Evolutionary conservation across 306 rosid genomes (phyloP).

Genomic region (Corylus avellana): DNA sequence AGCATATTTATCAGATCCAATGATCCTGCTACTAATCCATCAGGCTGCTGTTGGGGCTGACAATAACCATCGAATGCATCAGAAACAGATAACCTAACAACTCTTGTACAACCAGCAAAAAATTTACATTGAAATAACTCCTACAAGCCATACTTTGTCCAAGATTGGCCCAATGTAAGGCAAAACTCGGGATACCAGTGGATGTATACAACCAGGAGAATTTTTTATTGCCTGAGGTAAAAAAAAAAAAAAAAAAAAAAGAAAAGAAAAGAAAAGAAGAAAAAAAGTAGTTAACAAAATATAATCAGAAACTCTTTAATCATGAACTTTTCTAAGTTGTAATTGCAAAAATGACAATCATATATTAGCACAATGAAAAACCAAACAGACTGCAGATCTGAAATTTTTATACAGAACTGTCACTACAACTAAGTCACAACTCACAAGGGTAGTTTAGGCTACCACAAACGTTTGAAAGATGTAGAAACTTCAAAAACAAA

Average conservation of each 20-base stretch:
- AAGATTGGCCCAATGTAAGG: constrained; percentile 75
- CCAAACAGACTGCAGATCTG: neutral
- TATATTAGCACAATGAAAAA: neutral
- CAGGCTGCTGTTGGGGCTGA: constrained; percentile 87
- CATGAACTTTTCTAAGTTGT: neutral
- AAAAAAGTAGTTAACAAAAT: constrained; percentile 25
- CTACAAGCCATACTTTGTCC: constrained; percentile 51
- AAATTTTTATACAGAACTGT: neutral
- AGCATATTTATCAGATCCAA: constrained; percentile 86
- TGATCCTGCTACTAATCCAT: constrained; percentile 88
- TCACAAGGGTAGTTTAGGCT: no score
- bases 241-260: constrained; percentile 6
- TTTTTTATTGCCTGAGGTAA: constrained; percentile 72
- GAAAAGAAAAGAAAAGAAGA: neutral
- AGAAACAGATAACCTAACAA: constrained; percentile 21
- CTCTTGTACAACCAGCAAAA: constrained; percentile 14
- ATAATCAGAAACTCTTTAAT: neutral
- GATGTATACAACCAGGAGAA: constrained; percentile 79
- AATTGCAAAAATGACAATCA: neutral
- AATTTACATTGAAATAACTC: constrained; percentile 19
- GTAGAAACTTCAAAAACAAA: neutral
- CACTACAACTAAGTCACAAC: neutral
- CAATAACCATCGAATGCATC: constrained; percentile 33
- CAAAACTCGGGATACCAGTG: constrained; percentile 73
- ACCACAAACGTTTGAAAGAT: neutral